These are phyloP conservation scores for Cutaneotrichosporon mucoides DNA, from an alignment of 1,284 basidiomycete species.

Conservation along the genomic window DNA sequence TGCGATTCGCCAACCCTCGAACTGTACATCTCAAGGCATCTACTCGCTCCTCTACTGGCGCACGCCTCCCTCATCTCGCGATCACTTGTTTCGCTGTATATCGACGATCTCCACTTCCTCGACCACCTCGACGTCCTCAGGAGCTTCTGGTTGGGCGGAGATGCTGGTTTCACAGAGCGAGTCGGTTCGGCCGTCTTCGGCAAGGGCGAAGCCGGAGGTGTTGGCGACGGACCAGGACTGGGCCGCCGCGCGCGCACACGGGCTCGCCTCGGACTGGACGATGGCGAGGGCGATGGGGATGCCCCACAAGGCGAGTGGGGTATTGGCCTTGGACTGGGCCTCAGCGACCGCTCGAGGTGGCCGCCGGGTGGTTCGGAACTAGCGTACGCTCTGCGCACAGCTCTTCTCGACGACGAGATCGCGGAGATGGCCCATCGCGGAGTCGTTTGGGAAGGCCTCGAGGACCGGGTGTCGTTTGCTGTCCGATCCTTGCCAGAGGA, in stretches of 20 bases:
- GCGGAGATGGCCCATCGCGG: slow-evolving; percentile 11
- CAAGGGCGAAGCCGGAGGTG: slow-evolving; percentile 29
- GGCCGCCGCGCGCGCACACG: slow-evolving; percentile 21
- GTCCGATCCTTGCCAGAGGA: slow-evolving; percentile 62
- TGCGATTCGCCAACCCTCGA: slow-evolving; percentile 30
- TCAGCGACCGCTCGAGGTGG: slow-evolving; percentile 69
- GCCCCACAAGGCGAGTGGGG: slow-evolving; percentile 33
- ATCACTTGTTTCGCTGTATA: slow-evolving; percentile 39
- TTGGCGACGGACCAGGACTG: slow-evolving; percentile 22
- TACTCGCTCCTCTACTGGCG: slow-evolving; percentile 36
- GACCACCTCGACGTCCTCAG: slow-evolving; percentile 43
- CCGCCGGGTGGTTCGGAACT: slow-evolving; percentile 78
- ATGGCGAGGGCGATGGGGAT: not conserved
- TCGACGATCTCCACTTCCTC: slow-evolving; percentile 39
- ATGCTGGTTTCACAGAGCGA: slow-evolving; percentile 37
- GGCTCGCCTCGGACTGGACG: slow-evolving; percentile 34
- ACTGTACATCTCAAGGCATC: slow-evolving; percentile 31
- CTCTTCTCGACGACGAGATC: slow-evolving; percentile 32
- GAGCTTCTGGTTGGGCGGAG: slow-evolving; percentile 41
- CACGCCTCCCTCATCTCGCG: slow-evolving; percentile 37
- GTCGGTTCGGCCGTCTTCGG: slow-evolving; percentile 39
- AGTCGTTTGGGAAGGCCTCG: slow-evolving; percentile 59
- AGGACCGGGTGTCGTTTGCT: slow-evolving; percentile 74
- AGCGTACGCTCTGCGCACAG: slow-evolving; percentile 64
- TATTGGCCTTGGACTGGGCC: slow-evolving; percentile 65